Evolutionary conservation across 2,329 filamentous ascomycete genomes (phyloP), one percentile per base, ranked within the genome.

Genomic region (Dactylellina parvicollis): DNA sequence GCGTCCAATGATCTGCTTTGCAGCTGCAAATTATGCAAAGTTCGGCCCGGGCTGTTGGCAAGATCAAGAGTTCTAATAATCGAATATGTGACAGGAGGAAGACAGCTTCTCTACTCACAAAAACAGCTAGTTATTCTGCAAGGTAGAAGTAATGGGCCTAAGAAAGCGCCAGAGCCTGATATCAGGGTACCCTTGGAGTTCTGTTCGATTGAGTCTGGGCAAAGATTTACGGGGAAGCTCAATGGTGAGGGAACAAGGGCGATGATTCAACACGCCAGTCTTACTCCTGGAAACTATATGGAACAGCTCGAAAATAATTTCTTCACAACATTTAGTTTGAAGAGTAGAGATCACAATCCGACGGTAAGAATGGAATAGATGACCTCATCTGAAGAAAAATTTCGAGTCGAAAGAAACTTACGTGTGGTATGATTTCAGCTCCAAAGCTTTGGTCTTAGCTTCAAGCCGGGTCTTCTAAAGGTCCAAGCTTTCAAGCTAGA

Each of bases 351-450:
- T 18, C 9, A 7, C 7, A 69, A 61, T 30, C 16, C 2, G 16
- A 61, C 64, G 14, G 64, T 67, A 60, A 16, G 44, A 28, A 4
- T n/a, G 34, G n/a, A n/a, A n/a, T n/a, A n/a, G n/a, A 12, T 14
- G 32, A 7, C 7, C 4, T 47, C 30, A n/a, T 3, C 34, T 30
- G 14, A n/a, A n/a, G 24, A 4, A 24, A 26, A n/a, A 32, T 42
- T 7, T 18, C 44, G 28, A 52, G 28, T 14, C n/a, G n/a, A n/a
- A 12, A 46, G 10, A 16, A 12, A 8, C 26, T n/a, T 52, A 16
- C 14, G 10, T 30, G 16, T 10, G 14, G 16, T 5, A 36, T 52
- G 12, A 30, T 18, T 18, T 49, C 76, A 70, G 73, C 28, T 75
- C 30, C 12, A 36, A 40, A 14, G 8, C 5, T 75, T 69, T 38